These are phyloP conservation scores for Berkeleyomyces rouxiae DNA, from an alignment of 2,329 filamentous ascomycete genomes.

Conservation along the genomic window DNA sequence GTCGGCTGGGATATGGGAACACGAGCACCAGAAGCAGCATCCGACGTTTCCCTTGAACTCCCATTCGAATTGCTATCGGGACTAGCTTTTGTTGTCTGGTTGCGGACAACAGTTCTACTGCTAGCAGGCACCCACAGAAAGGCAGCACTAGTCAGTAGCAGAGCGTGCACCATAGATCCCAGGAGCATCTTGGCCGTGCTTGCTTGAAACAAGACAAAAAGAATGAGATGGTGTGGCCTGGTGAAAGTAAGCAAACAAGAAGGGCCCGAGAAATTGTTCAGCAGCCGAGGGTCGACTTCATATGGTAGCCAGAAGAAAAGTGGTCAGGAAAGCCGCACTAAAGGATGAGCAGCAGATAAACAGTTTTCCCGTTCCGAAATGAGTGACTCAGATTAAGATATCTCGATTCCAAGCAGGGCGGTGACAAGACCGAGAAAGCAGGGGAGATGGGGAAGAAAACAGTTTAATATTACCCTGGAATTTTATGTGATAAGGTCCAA, in stretches of 20 bases:
- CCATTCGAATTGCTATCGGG: neutral
- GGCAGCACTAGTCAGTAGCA: neutral
- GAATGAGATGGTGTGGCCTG: neutral
- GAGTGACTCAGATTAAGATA: neutral
- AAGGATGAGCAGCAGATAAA: neutral
- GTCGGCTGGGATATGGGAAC: neutral
- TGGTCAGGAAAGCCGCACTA: neutral
- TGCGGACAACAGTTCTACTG: neutral
- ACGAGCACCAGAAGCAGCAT: neutral
- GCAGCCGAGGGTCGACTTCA: neutral
- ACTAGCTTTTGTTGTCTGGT: neutral
- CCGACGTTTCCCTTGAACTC: neutral
- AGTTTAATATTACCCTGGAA: neutral
- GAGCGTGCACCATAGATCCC: neutral
- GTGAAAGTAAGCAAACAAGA: neutral
- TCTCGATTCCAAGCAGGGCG: neutral
- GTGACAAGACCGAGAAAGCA: neutral
- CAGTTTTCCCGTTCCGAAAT: neutral
- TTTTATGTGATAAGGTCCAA: neutral
- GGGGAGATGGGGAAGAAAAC: neutral
- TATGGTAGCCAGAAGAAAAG: neutral
- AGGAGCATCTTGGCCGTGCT: neutral
- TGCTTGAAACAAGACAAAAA: neutral
- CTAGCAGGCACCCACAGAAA: neutral
- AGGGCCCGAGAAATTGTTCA: neutral